Evolutionary conservation across 228 moss, liverwort and hornwort genomes (phyloP).

Genomic region (Sphagnum fallax): DNA sequence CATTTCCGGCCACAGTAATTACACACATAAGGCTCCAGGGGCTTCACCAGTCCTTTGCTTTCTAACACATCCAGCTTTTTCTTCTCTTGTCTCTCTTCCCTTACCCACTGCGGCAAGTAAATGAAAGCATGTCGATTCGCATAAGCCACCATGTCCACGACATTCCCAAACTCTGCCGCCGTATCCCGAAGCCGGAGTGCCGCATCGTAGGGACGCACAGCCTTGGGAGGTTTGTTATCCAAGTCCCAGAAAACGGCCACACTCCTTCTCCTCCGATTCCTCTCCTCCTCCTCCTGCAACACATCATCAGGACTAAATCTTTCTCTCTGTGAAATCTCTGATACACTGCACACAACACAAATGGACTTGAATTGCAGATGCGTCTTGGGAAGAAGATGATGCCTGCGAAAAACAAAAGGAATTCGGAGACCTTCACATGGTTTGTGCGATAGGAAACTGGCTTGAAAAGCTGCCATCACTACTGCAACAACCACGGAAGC

Average conservation of each 20-base stretch:
- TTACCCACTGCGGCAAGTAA: slow-evolving; percentile 77
- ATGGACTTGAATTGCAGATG: too few species aligned
- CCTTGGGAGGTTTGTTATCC: slow-evolving; percentile 91
- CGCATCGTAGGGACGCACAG: slow-evolving; percentile 74
- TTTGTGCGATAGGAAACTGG: too few species aligned
- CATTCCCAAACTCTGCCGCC: slow-evolving; percentile 71
- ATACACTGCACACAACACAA: too few species aligned
- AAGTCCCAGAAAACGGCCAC: slow-evolving; percentile 96
- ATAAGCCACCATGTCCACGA: slow-evolving; percentile 95
- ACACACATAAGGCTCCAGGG: slow-evolving; percentile 66
- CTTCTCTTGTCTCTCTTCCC: slow-evolving; percentile 83
- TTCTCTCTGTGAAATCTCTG: too few species aligned
- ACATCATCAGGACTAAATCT: too few species aligned
- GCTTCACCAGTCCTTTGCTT: slow-evolving; percentile 47
- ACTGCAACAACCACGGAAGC: too few species aligned
- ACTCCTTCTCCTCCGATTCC: slow-evolving; percentile 19
- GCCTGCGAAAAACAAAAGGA: too few species aligned
- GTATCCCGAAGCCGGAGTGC: slow-evolving; percentile 60
- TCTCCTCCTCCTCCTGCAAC: slow-evolving; percentile 6
- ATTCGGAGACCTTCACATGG: too few species aligned
- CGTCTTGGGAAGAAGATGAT: too few species aligned
- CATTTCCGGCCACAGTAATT: slow-evolving; percentile 75
- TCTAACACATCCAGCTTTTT: slow-evolving; percentile 59
- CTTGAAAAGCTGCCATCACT: too few species aligned
- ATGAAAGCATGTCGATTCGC: slow-evolving; percentile 81